Percentiles rank a stretch among this genome's conserved stretches.
Evolutionary conservation across 331 rosid species (phyloP).

Genomic region (Saraca asoca): DNA sequence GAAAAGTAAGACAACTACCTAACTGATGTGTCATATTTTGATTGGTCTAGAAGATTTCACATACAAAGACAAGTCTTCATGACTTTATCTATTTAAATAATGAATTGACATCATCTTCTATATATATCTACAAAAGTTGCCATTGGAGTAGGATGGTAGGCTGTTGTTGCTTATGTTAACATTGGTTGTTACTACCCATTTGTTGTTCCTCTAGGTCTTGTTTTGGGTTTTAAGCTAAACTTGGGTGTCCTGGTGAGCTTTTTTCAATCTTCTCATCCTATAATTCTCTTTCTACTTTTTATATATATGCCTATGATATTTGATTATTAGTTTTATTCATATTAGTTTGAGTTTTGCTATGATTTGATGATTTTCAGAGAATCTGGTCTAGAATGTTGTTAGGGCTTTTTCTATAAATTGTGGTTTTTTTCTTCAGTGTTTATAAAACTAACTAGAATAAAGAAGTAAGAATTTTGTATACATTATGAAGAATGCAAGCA

Average conservation of each 20-base stretch:
- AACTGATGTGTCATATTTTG: too few species aligned
- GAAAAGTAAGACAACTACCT: too few species aligned
- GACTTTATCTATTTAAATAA: too few species aligned
- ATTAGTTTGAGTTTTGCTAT: not conserved
- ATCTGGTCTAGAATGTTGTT: constrained; percentile 43
- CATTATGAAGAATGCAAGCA: too few species aligned
- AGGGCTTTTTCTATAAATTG: constrained; percentile 35
- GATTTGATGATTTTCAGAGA: constrained; percentile 29
- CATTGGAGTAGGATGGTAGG: constrained; percentile 84
- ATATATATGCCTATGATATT: not conserved
- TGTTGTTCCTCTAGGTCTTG: constrained; percentile 74
- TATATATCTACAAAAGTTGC: constrained; percentile 51
- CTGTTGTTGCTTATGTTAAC: constrained; percentile 68
- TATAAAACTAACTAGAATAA: constrained; percentile 33
- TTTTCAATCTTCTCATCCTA: not conserved
- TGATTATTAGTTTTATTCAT: too few species aligned
- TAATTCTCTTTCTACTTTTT: not conserved
- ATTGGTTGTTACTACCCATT: constrained; percentile 61
- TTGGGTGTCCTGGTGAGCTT: constrained; percentile 53
- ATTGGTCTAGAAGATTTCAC: too few species aligned
- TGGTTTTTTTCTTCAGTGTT: constrained; percentile 29
- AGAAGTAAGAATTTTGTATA: constrained; percentile 25
- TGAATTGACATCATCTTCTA: too few species aligned
- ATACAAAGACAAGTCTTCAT: too few species aligned
- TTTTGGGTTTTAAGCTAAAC: constrained; percentile 51